phyloP scores from a whole-genome alignment of 23 red algal species.

The Cyanidioschyzon merolae region DNA sequence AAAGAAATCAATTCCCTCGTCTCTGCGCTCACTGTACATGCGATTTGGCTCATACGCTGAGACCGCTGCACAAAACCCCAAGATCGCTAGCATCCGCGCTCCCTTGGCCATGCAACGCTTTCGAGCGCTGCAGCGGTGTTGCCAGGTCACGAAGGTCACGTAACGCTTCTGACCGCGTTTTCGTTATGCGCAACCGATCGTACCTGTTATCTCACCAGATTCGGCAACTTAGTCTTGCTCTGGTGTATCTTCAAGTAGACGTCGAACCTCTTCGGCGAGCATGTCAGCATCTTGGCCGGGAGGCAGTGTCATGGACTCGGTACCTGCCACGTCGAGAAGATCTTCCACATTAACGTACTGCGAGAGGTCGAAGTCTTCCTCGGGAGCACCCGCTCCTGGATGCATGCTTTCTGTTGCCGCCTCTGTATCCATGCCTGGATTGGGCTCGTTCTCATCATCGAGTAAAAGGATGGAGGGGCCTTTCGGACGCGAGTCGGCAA shows the following conservation, averaged over 20 bases:
- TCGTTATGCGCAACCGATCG: too few species aligned
- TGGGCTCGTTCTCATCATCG: background rate
- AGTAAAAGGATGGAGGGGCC: background rate
- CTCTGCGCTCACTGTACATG: background rate
- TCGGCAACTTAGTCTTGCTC: background rate
- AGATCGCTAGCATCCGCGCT: background rate
- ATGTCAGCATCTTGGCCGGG: slow-evolving; percentile 3
- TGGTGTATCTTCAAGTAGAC: background rate
- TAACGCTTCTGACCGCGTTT: too few species aligned
- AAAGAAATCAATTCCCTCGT: background rate
- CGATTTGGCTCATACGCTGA: too few species aligned
- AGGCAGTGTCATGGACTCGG: background rate
- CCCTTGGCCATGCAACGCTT: too few species aligned
- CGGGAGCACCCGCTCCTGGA: background rate
- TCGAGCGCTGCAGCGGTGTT: too few species aligned
- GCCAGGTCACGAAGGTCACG: too few species aligned
- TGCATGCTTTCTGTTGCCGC: background rate
- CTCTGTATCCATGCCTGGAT: background rate
- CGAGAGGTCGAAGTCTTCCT: slow-evolving; percentile 5
- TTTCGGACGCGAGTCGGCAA: background rate
- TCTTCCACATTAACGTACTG: slow-evolving; percentile 10
- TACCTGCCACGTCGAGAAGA: background rate
- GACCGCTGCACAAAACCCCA: too few species aligned
- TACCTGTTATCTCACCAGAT: too few species aligned
- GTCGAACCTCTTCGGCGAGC: slow-evolving; percentile 7